Percentiles rank a stretch among this genome's conserved stretches.
Evolutionary conservation across 164 flowering plant species (phyloP).

Genomic region (Chimonanthus salicifolius): DNA sequence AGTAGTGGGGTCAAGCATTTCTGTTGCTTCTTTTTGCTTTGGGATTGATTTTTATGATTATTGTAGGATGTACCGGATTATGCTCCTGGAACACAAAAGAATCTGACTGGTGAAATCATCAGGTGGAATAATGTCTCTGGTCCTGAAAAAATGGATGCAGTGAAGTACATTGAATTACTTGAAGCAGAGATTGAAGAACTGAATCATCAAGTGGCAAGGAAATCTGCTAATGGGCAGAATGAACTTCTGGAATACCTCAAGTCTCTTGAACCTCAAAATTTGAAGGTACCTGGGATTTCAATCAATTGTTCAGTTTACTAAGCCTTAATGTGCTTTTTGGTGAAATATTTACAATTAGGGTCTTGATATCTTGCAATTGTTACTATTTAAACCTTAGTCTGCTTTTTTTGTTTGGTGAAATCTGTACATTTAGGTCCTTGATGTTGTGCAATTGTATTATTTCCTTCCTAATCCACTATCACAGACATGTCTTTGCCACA

Average conservation of each 20-base stretch:
- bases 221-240: slow-evolving; percentile 66
- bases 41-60: slow-evolving; percentile 1
- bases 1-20: background rate
- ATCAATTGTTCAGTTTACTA: background rate
- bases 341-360: background rate
- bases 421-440: background rate
- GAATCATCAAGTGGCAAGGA: slow-evolving; percentile 71
- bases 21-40: slow-evolving; percentile 1
- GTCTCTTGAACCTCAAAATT: slow-evolving; percentile 93
- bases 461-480: no score
- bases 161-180: slow-evolving; percentile 83
- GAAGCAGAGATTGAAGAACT: slow-evolving; percentile 96
- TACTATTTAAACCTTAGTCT: background rate
- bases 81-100: slow-evolving; percentile 97
- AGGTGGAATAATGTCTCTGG: slow-evolving; percentile 95
- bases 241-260: slow-evolving; percentile 84
- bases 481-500: background rate
- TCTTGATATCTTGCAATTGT: background rate
- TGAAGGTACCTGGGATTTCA: slow-evolving; percentile 45
- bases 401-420: no score
- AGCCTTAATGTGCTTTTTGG: background rate
- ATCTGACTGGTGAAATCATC: slow-evolving; percentile 90
- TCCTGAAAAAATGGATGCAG: slow-evolving; percentile 83
- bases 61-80: slow-evolving; percentile 74
- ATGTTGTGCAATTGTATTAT: no score